A percentile compares a stretch with the other conserved stretches of the same genome.
Conservation (phyloP, 768 basidiomycete genomes). For the Pleurotus ostreatus region DNA sequence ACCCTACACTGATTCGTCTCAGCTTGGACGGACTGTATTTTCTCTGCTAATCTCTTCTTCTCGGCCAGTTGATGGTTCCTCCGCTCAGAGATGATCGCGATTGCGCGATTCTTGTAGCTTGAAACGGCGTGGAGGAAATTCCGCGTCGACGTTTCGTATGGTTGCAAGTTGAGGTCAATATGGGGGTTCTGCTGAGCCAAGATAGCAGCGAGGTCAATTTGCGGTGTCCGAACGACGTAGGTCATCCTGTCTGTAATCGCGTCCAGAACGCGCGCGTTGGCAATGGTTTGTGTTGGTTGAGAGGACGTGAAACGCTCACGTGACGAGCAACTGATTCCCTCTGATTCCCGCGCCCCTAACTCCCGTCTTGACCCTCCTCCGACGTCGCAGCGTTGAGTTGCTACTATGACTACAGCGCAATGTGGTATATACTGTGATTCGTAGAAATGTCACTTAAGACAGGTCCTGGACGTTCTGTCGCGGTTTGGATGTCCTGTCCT, state of each 20-base stretch:
- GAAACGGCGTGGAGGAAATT: conserved; percentile 72
- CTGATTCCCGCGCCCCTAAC: background rate
- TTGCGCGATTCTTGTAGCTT: conserved; percentile 68
- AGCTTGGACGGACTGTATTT: conserved; percentile 54
- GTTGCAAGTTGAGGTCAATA: conserved; percentile 59
- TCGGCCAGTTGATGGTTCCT: conserved; percentile 57
- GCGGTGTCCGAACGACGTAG: conserved; percentile 36
- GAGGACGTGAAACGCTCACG: no score
- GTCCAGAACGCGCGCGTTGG: background rate
- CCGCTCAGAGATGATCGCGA: conserved; percentile 64
- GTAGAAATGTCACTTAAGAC: background rate
- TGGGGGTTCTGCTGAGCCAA: conserved; percentile 52
- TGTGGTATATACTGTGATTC: background rate
- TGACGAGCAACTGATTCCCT: no score
- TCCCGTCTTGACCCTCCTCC: background rate
- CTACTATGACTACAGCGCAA: background rate
- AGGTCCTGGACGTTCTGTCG: background rate
- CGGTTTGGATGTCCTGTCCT: background rate
- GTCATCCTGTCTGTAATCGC: conserved; percentile 11
- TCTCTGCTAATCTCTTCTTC: conserved; percentile 61
- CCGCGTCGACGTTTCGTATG: conserved; percentile 61
- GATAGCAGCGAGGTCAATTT: conserved; percentile 57
- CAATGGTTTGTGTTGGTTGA: no score
- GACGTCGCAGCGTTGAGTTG: background rate
- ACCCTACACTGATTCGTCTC: conserved; percentile 77